phyloP scores from a whole-genome alignment of 768 basidiomycete genomes.

The Mycena galopus region DNA sequence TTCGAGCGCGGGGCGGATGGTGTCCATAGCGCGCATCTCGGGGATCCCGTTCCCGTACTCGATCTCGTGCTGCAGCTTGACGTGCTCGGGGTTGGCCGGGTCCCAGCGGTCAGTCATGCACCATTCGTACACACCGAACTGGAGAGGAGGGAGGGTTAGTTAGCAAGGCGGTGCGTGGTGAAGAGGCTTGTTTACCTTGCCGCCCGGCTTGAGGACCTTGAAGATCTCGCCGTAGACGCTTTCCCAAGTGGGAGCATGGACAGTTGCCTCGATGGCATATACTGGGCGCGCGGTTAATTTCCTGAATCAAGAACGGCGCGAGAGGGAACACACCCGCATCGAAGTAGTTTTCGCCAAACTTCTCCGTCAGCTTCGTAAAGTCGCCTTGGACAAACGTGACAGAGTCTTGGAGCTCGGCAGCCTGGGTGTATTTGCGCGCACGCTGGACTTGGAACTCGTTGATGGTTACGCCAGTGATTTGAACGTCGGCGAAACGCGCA shows the following conservation, averaged over 20 bases:
- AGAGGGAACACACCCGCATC: too few relatives aligned
- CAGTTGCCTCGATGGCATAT: slow-evolving; percentile 98
- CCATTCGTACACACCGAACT: slow-evolving; percentile 99
- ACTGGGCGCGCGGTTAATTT: too few relatives aligned
- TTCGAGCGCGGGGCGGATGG: slow-evolving; percentile 82
- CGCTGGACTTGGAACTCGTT: too few relatives aligned
- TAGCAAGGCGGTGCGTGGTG: not conserved
- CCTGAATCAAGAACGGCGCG: too few relatives aligned
- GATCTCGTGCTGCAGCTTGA: slow-evolving; percentile 90
- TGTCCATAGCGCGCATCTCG: slow-evolving; percentile 89
- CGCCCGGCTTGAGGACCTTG: slow-evolving; percentile 96
- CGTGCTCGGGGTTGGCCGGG: slow-evolving; percentile 86
- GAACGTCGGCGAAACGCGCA: too few relatives aligned
- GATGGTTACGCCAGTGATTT: too few relatives aligned
- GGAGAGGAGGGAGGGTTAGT: slow-evolving; percentile 14
- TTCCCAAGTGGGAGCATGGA: slow-evolving; percentile 95
- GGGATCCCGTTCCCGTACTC: slow-evolving; percentile 98
- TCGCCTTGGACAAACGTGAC: too few relatives aligned
- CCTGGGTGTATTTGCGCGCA: too few relatives aligned
- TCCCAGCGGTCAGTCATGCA: slow-evolving; percentile 98
- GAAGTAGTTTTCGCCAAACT: too few relatives aligned
- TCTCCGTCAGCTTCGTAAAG: too few relatives aligned
- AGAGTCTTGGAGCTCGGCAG: too few relatives aligned
- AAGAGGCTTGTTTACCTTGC: slow-evolving; percentile 81
- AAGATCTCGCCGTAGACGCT: slow-evolving; percentile 95